phyloP scores from a whole-genome alignment of 352 stramenopile species.

The Phytophthora cactorum region DNA sequence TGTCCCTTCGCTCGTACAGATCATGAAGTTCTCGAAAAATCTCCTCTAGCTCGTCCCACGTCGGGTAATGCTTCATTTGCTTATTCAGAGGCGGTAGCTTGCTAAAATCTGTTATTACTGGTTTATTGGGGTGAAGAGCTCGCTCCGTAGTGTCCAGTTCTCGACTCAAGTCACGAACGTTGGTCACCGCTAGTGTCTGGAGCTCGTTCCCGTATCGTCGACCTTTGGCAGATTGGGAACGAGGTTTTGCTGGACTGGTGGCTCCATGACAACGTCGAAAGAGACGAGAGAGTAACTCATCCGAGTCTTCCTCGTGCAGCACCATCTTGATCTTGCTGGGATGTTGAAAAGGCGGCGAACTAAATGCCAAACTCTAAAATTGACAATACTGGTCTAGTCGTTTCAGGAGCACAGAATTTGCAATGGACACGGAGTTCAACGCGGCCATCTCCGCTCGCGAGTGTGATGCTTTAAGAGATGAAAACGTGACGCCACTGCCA shows the following conservation, averaged over 20 bases:
- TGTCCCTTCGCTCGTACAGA: constrained; percentile 24
- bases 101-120: not conserved
- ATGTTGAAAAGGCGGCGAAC: constrained; percentile 25
- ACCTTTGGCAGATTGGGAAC: constrained; percentile 4
- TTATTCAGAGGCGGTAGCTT: constrained; percentile 9
- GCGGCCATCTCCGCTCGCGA: constrained; percentile 22
- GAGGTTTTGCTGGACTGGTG: not conserved
- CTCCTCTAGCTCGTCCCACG: constrained; percentile 41
- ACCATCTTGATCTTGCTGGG: constrained; percentile 13
- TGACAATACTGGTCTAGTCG: constrained; percentile 4
- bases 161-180: constrained; percentile 21
- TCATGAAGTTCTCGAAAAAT: constrained; percentile 46
- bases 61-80: constrained; percentile 7
- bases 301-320: constrained; percentile 30
- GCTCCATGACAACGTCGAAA: constrained; percentile 34
- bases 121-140: constrained; percentile 18
- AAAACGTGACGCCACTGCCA: constrained; percentile 40
- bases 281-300: constrained; percentile 33
- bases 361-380: not conserved
- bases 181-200: constrained; percentile 41
- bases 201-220: constrained; percentile 11
- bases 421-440: constrained; percentile 21
- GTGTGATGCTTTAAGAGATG: constrained; percentile 36
- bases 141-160: constrained; percentile 34
- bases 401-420: constrained; percentile 16